Conservation (phyloP, 2,329 filamentous ascomycete species). For the Colletotrichum sp. region DNA sequence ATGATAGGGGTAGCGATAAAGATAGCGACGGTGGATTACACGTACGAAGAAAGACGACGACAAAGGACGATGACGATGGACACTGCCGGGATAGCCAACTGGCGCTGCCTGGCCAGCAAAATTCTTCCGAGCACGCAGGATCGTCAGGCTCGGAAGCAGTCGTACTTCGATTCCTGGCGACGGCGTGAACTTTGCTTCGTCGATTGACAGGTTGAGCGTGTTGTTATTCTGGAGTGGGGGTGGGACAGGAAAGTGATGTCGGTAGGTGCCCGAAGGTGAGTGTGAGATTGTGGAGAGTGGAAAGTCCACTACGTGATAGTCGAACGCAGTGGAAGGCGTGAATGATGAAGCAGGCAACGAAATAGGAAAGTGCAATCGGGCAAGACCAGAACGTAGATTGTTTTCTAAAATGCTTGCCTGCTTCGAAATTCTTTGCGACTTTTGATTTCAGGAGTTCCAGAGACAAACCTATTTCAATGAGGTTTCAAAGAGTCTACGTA, state of each 20-base stretch:
- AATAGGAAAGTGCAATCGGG: not conserved
- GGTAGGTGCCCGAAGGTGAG: not conserved
- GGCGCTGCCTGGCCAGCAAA: not conserved
- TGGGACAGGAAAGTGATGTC: accelerated
- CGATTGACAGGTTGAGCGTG: not conserved
- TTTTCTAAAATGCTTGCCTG: no score
- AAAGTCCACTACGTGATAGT: not conserved
- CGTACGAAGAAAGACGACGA: not conserved
- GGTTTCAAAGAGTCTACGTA: no score
- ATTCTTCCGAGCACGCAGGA: not conserved
- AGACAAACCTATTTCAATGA: not conserved
- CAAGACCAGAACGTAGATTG: no score
- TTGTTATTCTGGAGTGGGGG: accelerated
- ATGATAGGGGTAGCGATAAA: no score
- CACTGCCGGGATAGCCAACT: accelerated
- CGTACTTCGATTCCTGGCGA: not conserved
- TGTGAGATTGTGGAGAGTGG: not conserved
- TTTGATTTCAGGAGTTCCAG: accelerated
- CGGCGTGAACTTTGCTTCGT: accelerated
- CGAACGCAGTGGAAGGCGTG: not conserved
- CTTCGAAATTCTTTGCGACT: accelerated
- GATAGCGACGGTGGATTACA: no score
- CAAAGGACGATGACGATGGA: not conserved
- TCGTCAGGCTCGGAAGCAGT: not conserved
- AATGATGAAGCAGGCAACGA: not conserved